Conservation (phyloP, 169 alveolate species). For the Eimeria nieschulzi region DNA sequence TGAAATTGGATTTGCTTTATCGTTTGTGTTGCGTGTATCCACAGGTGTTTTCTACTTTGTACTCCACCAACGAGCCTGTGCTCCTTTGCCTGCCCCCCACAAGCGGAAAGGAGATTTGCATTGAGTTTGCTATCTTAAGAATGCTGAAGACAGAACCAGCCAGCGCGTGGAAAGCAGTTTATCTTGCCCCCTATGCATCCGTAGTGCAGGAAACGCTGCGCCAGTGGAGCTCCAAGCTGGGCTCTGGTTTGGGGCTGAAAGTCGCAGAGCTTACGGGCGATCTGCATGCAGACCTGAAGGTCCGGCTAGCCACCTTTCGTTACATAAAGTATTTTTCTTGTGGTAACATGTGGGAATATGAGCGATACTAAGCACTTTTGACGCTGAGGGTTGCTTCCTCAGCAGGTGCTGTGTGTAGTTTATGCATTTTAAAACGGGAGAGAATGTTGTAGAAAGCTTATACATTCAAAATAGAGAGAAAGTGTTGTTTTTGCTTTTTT, state of each 20-base stretch:
- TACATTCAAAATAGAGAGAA: too few relatives aligned
- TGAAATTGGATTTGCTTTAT: not conserved
- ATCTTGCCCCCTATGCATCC: constrained; percentile 80
- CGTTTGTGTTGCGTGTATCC: not conserved
- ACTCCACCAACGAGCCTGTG: constrained; percentile 88
- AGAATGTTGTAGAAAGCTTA: too few relatives aligned
- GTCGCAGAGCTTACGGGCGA: constrained; percentile 78
- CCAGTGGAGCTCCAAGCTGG: constrained; percentile 81
- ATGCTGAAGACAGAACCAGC: constrained; percentile 82
- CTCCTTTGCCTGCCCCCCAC: constrained; percentile 95
- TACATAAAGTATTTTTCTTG: too few relatives aligned
- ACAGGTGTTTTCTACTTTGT: constrained; percentile 79
- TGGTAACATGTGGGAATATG: too few relatives aligned
- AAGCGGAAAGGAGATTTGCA: constrained; percentile 88
- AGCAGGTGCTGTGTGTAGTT: too few relatives aligned
- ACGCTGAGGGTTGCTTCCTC: too few relatives aligned
- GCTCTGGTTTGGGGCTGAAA: constrained; percentile 76
- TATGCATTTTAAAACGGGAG: too few relatives aligned
- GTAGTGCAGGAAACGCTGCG: constrained; percentile 79
- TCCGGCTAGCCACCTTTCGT: not conserved
- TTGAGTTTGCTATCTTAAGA: constrained; percentile 92
- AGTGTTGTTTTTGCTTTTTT: too few relatives aligned
- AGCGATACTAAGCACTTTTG: too few relatives aligned
- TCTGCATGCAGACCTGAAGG: constrained; percentile 75
- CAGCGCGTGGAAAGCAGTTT: constrained; percentile 79